Percentiles rank a stretch among this genome's conserved stretches.
These are phyloP conservation scores for Candida orba DNA, from an alignment of 805 yeast species.

Conservation along the genomic window DNA sequence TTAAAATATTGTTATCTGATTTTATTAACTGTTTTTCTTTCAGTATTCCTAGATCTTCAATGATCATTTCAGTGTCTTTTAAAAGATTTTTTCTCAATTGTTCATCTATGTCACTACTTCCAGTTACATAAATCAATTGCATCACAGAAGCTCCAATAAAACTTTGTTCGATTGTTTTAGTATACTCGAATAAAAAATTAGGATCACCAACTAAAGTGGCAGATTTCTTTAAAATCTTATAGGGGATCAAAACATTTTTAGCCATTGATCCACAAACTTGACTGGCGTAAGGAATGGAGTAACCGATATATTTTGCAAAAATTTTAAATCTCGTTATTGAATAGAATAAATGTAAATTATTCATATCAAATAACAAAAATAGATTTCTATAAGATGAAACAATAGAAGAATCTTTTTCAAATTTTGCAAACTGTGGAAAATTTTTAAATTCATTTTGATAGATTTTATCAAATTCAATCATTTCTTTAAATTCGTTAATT, in stretches of 20 bases:
- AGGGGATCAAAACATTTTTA: background rate
- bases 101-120: background rate
- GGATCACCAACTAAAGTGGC: background rate
- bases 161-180: background rate
- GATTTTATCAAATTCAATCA: background rate
- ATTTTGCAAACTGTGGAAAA: background rate
- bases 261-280: background rate
- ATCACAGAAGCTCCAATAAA: slow-evolving; percentile 2
- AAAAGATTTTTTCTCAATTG: background rate
- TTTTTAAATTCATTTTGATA: background rate
- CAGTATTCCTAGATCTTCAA: background rate
- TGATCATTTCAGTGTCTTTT: slow-evolving; percentile 1
- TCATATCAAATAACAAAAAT: background rate
- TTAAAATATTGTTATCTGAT: background rate
- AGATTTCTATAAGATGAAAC: background rate
- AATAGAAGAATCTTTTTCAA: background rate
- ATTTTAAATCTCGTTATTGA: background rate
- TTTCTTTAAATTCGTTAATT: background rate
- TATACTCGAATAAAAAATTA: background rate
- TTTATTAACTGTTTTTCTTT: background rate
- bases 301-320: background rate
- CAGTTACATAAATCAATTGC: background rate
- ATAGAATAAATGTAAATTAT: background rate
- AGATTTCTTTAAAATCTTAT: background rate
- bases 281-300: background rate